Conservation (phyloP, 768 basidiomycete genomes). For the Hygrocybe punicea region DNA sequence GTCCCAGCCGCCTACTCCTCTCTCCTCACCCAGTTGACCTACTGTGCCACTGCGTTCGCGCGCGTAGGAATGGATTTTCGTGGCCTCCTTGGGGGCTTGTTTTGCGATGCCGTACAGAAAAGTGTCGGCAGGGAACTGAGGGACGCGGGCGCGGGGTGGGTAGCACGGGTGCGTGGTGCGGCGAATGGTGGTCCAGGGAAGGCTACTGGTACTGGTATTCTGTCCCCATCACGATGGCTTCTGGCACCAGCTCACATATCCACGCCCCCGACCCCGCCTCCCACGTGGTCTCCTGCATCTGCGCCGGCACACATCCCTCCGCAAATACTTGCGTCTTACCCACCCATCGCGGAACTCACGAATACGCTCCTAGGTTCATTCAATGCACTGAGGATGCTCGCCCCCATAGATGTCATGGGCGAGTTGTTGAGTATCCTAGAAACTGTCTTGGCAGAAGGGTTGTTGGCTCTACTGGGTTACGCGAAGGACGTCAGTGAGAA, state of each 20-base stretch:
- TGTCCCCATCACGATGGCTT: conserved; percentile 51
- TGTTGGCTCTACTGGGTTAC: conserved; percentile 48
- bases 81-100: conserved; percentile 58
- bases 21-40: conserved; percentile 87
- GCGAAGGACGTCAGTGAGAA: conserved; percentile 21
- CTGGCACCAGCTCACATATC: conserved; percentile 35
- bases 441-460: conserved; percentile 44
- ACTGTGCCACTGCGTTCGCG: conserved; percentile 87
- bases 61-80: conserved; percentile 93
- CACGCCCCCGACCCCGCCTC: conserved; percentile 21
- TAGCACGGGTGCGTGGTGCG: conserved; percentile 21
- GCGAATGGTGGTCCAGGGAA: conserved; percentile 5
- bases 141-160: conserved; percentile 29
- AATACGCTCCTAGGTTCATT: conserved; percentile 72
- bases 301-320: conserved; percentile 57
- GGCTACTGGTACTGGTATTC: conserved; percentile 11
- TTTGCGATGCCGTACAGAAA: conserved; percentile 58
- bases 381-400: conserved; percentile 79
- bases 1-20: conserved; percentile 67
- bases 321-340: conserved; percentile 64
- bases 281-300: conserved; percentile 29
- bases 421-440: conserved; percentile 54
- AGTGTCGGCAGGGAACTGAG: conserved; percentile 54
- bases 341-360: conserved; percentile 67
- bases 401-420: conserved; percentile 57